Evolutionary conservation across 2,329 filamentous ascomycete species (phyloP), one percentile per base, ranked within the genome.

Genomic region (Colletotrichum sansevieriae): DNA sequence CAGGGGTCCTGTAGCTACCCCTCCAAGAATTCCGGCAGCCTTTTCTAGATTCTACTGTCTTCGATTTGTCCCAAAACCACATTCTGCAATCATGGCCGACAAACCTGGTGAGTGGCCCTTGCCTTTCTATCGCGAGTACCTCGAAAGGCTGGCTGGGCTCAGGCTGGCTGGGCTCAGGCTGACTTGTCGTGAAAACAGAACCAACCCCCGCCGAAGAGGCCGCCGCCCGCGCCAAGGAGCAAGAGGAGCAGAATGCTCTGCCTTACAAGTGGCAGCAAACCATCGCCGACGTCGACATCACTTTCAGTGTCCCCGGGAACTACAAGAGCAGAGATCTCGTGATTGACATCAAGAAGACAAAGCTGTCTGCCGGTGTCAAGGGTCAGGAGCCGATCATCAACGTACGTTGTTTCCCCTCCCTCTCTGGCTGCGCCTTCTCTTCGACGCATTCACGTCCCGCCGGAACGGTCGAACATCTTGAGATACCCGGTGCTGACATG

Each of bases 211-310:
- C 86, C 71, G 84, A 89, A 72, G 83, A 85, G 73, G 88, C 85
- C 11, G 87, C 87, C 20, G 85, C 87, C 66, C 84, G 83, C 72
- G 91, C 89, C 71, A 90, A 91, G 78, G 94, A 99, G 83, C 85
- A 88, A 65, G 92, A 91, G 75, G 96, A 99, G 83, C 96, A 99
- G 84, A 92, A 90, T 47, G 88, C 91, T 25, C 90, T 99, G 47
- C 96, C 96, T 1, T 99, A 99, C 90, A 96, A 97, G 83, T 99
- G 96, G 96, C 92, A 88, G 11, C 96, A 99, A 83, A 95, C 92
- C 25, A 97, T 99, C 78, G 87, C 86, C 74, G 96, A 98, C 77
- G 83, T 98, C 70, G 93, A 97, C 77, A 83, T 98, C 75, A 91
- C 87, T 58, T 87, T 97, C 68, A 84, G 87, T 33, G 89, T 99